Evolutionary conservation across 129 eudicot species (phyloP).

Genomic region (Smallanthus sonchifolius): DNA sequence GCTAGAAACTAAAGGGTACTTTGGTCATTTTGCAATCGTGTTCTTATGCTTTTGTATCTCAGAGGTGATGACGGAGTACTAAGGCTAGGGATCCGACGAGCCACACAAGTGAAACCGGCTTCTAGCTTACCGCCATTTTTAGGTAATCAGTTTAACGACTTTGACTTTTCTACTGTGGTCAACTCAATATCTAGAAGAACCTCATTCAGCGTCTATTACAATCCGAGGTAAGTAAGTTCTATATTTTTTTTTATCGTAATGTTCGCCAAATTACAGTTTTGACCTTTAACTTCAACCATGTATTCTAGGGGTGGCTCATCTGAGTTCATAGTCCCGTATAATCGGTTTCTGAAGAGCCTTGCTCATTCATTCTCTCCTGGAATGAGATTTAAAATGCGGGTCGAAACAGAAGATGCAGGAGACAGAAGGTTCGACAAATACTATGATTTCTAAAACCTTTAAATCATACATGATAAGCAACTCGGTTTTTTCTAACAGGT

Average conservation of each 20-base stretch:
- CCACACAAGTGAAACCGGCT: conserved; percentile 43
- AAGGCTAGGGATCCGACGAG: conserved; percentile 90
- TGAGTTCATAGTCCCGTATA: conserved; percentile 61
- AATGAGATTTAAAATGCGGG: conserved; percentile 76
- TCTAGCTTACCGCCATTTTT: conserved; percentile 31
- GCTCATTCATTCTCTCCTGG: conserved; percentile 57
- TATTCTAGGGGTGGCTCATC: conserved; percentile 46
- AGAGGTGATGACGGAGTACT: conserved; percentile 94
- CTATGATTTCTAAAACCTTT: background rate
- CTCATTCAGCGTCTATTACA: conserved; percentile 60
- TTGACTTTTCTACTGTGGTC: conserved; percentile 41
- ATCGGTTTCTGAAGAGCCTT: conserved; percentile 57
- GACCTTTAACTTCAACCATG: conserved; percentile 4
- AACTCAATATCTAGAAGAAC: conserved; percentile 50
- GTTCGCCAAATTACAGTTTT: background rate
- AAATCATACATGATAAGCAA: background rate
- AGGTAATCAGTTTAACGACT: conserved; percentile 36
- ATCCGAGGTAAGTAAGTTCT: conserved; percentile 55
- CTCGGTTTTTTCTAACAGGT: conserved; percentile 36
- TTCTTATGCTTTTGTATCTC: background rate
- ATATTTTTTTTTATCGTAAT: background rate
- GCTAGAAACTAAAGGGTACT: background rate
- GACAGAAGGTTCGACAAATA: conserved; percentile 61
- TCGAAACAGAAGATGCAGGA: conserved; percentile 77
- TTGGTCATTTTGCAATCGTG: conserved; percentile 1